Conservation (phyloP, 495 filamentous ascomycete genomes). For the Saxophila tyrrhenica region DNA sequence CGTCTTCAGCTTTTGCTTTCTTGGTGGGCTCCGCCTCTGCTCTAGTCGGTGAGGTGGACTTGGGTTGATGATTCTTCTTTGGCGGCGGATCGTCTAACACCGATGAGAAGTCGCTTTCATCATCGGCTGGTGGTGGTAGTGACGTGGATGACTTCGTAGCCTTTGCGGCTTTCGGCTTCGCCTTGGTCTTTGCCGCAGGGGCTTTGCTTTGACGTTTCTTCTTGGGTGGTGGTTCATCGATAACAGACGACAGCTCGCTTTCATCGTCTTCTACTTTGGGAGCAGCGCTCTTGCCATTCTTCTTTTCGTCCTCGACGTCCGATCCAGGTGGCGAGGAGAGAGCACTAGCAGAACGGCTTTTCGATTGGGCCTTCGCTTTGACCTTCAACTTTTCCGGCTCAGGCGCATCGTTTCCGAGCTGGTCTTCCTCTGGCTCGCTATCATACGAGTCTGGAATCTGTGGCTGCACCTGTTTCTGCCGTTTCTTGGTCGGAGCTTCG, state of each 20-base stretch:
- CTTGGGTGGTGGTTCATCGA: slow-evolving; percentile 57
- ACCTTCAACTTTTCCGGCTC: not conserved
- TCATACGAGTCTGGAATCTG: slow-evolving; percentile 5
- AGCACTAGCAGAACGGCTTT: slow-evolving; percentile 21
- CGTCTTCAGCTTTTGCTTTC: slow-evolving; percentile 17
- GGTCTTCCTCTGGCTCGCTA: slow-evolving; percentile 3
- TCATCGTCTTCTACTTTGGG: slow-evolving; percentile 32
- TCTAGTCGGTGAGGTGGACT: slow-evolving; percentile 23
- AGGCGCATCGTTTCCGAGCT: not conserved
- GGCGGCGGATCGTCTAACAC: slow-evolving; percentile 62
- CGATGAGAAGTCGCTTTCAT: slow-evolving; percentile 68
- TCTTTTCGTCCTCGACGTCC: not conserved
- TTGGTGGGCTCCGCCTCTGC: slow-evolving; percentile 18
- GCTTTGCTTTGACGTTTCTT: slow-evolving; percentile 35
- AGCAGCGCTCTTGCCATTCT: not conserved
- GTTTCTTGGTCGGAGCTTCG: slow-evolving; percentile 1
- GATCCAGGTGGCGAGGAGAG: slow-evolving; percentile 1
- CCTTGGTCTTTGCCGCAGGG: slow-evolving; percentile 12
- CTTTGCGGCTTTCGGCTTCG: slow-evolving; percentile 17
- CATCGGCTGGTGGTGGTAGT: too few species aligned
- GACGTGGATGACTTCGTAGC: slow-evolving; percentile 15
- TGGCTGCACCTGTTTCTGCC: not conserved
- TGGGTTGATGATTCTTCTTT: slow-evolving; percentile 37
- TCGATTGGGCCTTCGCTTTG: slow-evolving; percentile 13
- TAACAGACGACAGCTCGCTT: slow-evolving; percentile 68